These are phyloP conservation scores for Podaxis pistillaris DNA, from an alignment of 768 basidiomycete genomes.

Conservation along the genomic window DNA sequence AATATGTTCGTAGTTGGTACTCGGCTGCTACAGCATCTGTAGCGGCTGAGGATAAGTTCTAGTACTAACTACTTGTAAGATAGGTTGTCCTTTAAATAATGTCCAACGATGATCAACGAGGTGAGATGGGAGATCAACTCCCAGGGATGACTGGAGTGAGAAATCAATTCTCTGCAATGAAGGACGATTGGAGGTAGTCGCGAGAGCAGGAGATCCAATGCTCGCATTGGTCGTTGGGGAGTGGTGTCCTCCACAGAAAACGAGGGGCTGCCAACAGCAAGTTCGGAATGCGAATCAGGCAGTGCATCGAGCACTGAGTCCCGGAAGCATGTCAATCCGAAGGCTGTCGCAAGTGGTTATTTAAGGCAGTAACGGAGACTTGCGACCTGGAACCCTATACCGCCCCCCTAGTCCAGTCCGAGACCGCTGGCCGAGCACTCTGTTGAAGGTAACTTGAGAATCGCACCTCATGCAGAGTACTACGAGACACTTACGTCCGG, in stretches of 20 bases:
- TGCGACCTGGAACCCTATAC: not conserved
- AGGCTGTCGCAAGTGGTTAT: not conserved
- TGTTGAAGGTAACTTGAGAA: not conserved
- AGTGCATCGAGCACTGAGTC: conserved; percentile 10
- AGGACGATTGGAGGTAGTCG: not conserved
- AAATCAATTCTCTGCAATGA: conserved; percentile 2
- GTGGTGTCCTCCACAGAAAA: not conserved
- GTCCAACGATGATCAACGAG: not conserved
- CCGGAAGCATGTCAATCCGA: conserved; percentile 5
- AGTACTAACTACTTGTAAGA: not conserved
- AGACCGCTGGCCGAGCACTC: not conserved
- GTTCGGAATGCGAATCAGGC: conserved; percentile 11
- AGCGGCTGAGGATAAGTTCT: not conserved
- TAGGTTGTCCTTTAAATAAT: not conserved
- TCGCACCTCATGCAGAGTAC: not conserved
- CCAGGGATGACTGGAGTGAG: not conserved
- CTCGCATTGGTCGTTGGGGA: not conserved
- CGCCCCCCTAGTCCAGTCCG: not conserved
- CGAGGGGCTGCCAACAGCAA: not conserved
- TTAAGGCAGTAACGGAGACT: not conserved
- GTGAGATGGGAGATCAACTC: conserved; percentile 1
- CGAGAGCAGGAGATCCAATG: not conserved
- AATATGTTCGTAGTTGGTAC: not conserved
- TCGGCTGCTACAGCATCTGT: not conserved
- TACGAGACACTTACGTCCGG: conserved; percentile 3